Percentiles rank a stretch among this genome's conserved stretches.
Evolutionary conservation across 192 early-diverging fungal genomes (phyloP).

Genomic region (Ambispora gerdemannii): DNA sequence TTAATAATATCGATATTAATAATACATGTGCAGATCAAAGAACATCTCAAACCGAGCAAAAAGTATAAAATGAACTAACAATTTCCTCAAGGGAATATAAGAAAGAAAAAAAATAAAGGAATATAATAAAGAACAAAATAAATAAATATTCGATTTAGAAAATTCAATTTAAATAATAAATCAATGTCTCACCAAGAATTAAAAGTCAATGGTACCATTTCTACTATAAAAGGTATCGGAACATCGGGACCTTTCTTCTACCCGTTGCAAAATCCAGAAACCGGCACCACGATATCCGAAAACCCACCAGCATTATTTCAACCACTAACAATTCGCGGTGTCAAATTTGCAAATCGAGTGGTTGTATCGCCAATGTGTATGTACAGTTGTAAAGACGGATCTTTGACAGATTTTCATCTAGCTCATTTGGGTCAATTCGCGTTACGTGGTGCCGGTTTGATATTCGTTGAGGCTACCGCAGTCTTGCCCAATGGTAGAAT

Average conservation of each 20-base stretch:
- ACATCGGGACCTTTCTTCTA: neutral
- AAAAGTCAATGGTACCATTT: neutral
- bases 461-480: slow-evolving; percentile 76
- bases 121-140: too few relatives aligned
- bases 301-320: slow-evolving; percentile 50
- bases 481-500: slow-evolving; percentile 77
- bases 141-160: too few relatives aligned
- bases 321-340: slow-evolving; percentile 62
- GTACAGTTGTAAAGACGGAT: slow-evolving; percentile 67
- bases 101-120: too few relatives aligned
- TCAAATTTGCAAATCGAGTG: slow-evolving; percentile 75
- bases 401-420: slow-evolving; percentile 63
- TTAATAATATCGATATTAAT: too few relatives aligned
- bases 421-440: slow-evolving; percentile 67
- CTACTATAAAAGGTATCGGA: neutral
- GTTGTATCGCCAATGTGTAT: slow-evolving; percentile 82
- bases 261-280: neutral
- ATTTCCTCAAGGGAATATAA: too few relatives aligned
- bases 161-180: too few relatives aligned
- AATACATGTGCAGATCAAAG: too few relatives aligned
- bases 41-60: too few relatives aligned
- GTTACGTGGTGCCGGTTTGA: slow-evolving; percentile 71
- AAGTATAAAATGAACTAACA: too few relatives aligned
- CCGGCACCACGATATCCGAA: neutral
- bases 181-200: too few relatives aligned